Percentiles rank a stretch among this genome's conserved stretches.
Evolutionary conservation across 2,329 filamentous ascomycete species (phyloP).

Genomic region (Botrytis galanthina): DNA sequence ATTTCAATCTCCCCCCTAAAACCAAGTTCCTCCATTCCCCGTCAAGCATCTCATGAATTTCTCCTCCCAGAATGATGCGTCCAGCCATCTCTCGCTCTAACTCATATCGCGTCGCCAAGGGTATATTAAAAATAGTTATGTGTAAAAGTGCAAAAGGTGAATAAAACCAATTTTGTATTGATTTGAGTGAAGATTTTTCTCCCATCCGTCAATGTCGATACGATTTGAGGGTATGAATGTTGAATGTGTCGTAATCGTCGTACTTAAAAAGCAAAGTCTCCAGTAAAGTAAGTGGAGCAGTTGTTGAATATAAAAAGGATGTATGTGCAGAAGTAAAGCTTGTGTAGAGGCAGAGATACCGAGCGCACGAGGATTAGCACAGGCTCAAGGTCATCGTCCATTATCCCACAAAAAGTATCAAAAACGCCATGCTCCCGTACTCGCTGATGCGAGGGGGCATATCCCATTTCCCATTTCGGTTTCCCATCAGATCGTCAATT

Average conservation of each 20-base stretch:
- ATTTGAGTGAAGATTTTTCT: constrained; percentile 9
- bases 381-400: constrained; percentile 34
- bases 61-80: not conserved
- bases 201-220: not conserved
- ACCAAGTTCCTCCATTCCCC: not conserved
- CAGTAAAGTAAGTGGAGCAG: constrained; percentile 19
- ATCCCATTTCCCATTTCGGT: constrained; percentile 25
- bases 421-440: constrained; percentile 32
- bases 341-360: constrained; percentile 29
- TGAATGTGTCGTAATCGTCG: constrained; percentile 13
- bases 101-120: not conserved
- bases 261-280: not conserved
- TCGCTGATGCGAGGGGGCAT: constrained; percentile 24
- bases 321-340: constrained; percentile 27
- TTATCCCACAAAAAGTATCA: constrained; percentile 25
- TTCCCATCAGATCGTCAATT: constrained; percentile 31
- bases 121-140: constrained; percentile 10
- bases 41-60: not conserved
- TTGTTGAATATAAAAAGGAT: constrained; percentile 25
- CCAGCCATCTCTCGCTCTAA: not conserved
- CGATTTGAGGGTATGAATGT: constrained; percentile 10
- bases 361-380: constrained; percentile 38
- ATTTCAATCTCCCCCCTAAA: not conserved
- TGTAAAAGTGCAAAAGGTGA: not conserved
- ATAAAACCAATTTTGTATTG: constrained; percentile 3